A percentile compares a stretch with the other conserved stretches of the same genome.
Conservation (phyloP, 148 eudicot species). For the Dysphania ambrosioides region DNA sequence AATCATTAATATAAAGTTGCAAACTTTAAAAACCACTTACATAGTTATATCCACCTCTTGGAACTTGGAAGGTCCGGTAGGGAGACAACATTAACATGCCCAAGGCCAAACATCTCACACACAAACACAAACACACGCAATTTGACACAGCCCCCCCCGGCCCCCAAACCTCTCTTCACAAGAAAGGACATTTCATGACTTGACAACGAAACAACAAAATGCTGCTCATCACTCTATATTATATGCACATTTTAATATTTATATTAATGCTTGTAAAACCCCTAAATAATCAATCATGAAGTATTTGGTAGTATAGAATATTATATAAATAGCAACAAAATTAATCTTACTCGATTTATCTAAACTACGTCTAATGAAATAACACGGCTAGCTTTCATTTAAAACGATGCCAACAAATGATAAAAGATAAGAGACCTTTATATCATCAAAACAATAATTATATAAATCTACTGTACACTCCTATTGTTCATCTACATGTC, state of each 20-base stretch:
- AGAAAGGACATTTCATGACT: conserved; percentile 11
- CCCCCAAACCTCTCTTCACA: conserved; percentile 14
- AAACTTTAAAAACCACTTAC: conserved; percentile 18
- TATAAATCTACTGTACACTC: conserved; percentile 14
- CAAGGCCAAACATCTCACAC: conserved; percentile 17
- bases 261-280: no score
- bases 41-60: background rate
- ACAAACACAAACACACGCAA: conserved; percentile 21
- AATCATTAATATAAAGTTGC: conserved; percentile 23
- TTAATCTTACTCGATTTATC: no score
- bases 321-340: no score
- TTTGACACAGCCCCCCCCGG: conserved; percentile 18
- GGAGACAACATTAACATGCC: conserved; percentile 30
- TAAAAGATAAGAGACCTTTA: no score
- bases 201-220: conserved; percentile 20
- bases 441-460: conserved; percentile 4
- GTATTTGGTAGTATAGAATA: no score
- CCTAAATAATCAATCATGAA: no score
- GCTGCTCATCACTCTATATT: background rate
- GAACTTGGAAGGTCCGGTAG: background rate
- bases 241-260: no score
- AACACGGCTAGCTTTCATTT: no score
- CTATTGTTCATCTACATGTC: conserved; percentile 9
- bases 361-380: no score
- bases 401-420: no score